Percentiles rank a stretch among this genome's conserved stretches.
These are phyloP conservation scores for Cordyceps fumosorosea DNA, from an alignment of 2,329 filamentous ascomycete species.

Conservation along the genomic window DNA sequence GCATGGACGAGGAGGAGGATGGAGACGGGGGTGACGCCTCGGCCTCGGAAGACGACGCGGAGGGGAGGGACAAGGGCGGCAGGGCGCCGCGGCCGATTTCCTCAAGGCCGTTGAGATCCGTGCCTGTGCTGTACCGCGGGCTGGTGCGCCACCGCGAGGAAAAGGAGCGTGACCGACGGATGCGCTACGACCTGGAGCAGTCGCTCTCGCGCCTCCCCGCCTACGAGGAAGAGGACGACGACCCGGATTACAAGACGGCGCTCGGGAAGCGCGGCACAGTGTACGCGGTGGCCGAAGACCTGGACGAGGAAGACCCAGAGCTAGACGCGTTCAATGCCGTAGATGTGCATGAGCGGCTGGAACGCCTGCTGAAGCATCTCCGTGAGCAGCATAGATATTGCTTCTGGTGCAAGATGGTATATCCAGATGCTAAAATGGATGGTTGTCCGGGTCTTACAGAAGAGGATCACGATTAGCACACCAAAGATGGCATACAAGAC, in stretches of 20 bases:
- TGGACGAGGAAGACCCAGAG: constrained; percentile 75
- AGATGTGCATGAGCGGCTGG: constrained; percentile 58
- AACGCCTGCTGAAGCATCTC: constrained; percentile 60
- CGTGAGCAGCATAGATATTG: constrained; percentile 73
- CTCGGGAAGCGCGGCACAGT: constrained; percentile 51
- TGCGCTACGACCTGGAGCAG: constrained; percentile 60
- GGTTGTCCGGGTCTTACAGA: constrained; percentile 84
- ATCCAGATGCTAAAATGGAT: constrained; percentile 68
- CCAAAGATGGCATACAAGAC: too few species aligned
- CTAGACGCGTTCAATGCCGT: constrained; percentile 72
- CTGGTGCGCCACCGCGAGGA: constrained; percentile 64
- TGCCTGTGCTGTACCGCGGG: constrained; percentile 75
- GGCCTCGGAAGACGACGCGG: not conserved
- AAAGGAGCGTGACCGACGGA: constrained; percentile 59
- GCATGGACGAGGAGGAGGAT: constrained; percentile 55
- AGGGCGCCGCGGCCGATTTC: constrained; percentile 25
- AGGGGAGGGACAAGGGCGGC: constrained; percentile 13
- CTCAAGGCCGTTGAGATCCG: constrained; percentile 51
- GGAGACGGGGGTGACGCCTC: constrained; percentile 20
- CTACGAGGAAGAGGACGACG: constrained; percentile 66
- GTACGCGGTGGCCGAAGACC: constrained; percentile 57
- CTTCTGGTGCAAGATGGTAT: constrained; percentile 91
- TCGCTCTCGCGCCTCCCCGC: constrained; percentile 56
- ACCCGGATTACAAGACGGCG: constrained; percentile 65
- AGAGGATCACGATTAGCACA: constrained; percentile 61